A percentile compares a stretch with the other conserved stretches of the same genome.
phyloP scores from a whole-genome alignment of 257 asterid species.

The Dorcoceras hygrometricum region DNA sequence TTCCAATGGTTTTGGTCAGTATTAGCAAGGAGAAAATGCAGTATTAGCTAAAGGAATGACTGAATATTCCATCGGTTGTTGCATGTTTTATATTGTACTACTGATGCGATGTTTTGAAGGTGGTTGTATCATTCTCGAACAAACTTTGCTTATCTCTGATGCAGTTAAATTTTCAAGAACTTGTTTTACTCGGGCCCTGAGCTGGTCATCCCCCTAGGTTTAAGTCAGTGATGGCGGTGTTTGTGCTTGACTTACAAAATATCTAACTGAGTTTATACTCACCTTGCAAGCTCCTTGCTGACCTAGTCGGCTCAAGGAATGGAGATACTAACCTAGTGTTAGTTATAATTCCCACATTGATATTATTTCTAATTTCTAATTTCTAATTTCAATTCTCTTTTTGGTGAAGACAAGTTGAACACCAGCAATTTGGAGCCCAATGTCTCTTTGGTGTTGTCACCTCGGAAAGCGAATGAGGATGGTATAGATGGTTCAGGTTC shows the following conservation, averaged over 20 bases:
- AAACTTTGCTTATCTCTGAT: neutral
- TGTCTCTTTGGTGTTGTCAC: conserved; percentile 60
- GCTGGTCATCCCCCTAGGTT: conserved; percentile 13
- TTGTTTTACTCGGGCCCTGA: neutral
- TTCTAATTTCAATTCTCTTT: conserved; percentile 15
- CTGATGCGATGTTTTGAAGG: neutral
- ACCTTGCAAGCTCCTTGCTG: neutral
- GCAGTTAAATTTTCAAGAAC: neutral
- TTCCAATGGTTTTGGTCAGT: too few species aligned
- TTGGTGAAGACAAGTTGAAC: conserved; percentile 55
- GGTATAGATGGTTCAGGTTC: conserved; percentile 53
- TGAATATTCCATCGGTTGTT: too few species aligned
- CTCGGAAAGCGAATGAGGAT: conserved; percentile 64
- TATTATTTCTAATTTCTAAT: conserved; percentile 20
- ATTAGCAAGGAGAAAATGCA: too few species aligned
- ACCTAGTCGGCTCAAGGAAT: conserved; percentile 12
- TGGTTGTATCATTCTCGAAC: neutral
- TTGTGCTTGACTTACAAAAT: conserved; percentile 13
- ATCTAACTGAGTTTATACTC: neutral
- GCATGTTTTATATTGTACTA: too few species aligned
- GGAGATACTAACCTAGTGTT: conserved; percentile 5
- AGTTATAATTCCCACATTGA: conserved; percentile 14
- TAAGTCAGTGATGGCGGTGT: neutral
- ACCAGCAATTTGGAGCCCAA: conserved; percentile 49
- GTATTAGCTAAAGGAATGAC: too few species aligned